Percentiles rank a stretch among this genome's conserved stretches.
Evolutionary conservation across 805 yeast species (phyloP).

Genomic region (Ascoidea rubescens): DNA sequence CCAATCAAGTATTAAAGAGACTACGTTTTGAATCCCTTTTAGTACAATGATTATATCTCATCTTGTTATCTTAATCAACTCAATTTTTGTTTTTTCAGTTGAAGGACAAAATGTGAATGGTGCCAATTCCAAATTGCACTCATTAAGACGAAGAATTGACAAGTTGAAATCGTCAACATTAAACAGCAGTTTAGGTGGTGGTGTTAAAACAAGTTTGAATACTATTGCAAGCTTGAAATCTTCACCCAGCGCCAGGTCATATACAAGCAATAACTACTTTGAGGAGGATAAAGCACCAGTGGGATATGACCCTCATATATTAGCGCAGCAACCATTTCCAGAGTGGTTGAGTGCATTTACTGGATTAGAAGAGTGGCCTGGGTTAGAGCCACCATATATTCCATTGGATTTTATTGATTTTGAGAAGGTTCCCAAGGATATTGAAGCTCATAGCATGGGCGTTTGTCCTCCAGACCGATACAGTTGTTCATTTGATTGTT

Average conservation of each 20-base stretch:
- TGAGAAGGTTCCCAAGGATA: conserved; percentile 28
- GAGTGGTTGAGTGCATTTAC: conserved; percentile 67
- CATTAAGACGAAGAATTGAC: too few species aligned
- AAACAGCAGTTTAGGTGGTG: too few species aligned
- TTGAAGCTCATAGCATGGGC: conserved; percentile 38
- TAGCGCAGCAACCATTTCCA: conserved; percentile 44
- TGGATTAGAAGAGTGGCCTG: conserved; percentile 68
- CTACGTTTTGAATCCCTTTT: too few species aligned
- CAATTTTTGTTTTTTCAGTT: too few species aligned
- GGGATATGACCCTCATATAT: conserved; percentile 14
- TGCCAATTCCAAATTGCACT: too few species aligned
- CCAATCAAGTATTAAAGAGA: too few species aligned
- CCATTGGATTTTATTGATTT: conserved; percentile 63
- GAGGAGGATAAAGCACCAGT: conserved; percentile 11
- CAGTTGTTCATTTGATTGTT: conserved; percentile 78
- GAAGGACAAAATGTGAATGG: too few species aligned
- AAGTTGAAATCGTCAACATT: background rate
- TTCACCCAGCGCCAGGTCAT: background rate
- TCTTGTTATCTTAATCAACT: too few species aligned
- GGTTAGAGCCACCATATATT: conserved; percentile 70
- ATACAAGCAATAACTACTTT: background rate
- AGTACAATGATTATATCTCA: too few species aligned
- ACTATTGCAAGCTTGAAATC: background rate
- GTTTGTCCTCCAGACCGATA: conserved; percentile 38
- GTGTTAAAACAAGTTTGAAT: background rate